Evolutionary conservation across 2,329 filamentous ascomycete species (phyloP), one percentile per base, ranked within the genome.

Genomic region (Neonectria hederae): DNA sequence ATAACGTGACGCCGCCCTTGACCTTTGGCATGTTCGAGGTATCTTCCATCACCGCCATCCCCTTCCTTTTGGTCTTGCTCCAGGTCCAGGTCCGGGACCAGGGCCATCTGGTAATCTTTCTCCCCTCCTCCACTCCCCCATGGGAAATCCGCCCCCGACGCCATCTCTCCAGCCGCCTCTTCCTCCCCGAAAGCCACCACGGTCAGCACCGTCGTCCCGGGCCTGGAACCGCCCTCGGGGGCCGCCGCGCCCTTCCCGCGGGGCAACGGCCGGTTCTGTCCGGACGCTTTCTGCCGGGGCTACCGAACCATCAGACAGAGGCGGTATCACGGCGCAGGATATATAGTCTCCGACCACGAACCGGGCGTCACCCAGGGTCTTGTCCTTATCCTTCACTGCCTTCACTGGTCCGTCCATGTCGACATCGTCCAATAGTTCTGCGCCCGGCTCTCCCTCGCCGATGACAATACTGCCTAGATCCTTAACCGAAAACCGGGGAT

Each of bases 281-380:
- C 69, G 69, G 30, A 69, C 70, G 26, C 55, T 81, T 13, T 85
- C 82, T n/a, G 86, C 82, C 10, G 91, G 88, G 46, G 90, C 89
- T 42, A 97, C 89, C 32, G 87, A 87, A 0, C 94, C 94, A 76
- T 95, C 91, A 32, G 87, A 82, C 26, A 92, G 81, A 1, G 93
- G 92, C 45, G 92, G 90, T 60, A 95, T 82, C 64, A 97, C 89
- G 5, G 93, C 92, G 76, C 92, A 95, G 62, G 91, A 90, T 43
- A 98, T 85, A 75, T 92, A 97, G 78, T 98, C 95, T 0, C 95
- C 95, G 66, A 96, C 91, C 11, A 97, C 91, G 74, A 97, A 97
- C 22, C 90, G 87, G 35, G 87, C 89, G 58, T 97, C 92, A 40
- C 84, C 84, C 32, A 98, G 80, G 9, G 92, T 94, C 81, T 91